These are phyloP conservation scores for Puccinia polysora DNA, from an alignment of 1,284 basidiomycete species.

Conservation along the genomic window DNA sequence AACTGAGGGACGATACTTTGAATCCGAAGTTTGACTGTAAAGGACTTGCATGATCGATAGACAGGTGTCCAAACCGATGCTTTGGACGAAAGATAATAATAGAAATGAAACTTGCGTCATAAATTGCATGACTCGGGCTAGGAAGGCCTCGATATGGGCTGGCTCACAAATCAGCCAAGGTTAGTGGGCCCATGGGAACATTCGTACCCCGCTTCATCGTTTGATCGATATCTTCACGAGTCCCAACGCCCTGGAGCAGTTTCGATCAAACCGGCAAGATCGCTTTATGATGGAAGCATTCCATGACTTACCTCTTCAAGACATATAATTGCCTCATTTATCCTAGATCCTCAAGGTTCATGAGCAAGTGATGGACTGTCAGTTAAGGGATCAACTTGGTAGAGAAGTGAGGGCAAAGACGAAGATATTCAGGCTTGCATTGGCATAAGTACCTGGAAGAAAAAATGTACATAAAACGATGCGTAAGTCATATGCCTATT, in stretches of 20 bases:
- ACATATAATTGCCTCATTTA: slow-evolving; percentile 44
- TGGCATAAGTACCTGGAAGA: slow-evolving; percentile 40
- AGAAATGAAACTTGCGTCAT: slow-evolving; percentile 45
- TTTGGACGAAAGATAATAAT: neutral
- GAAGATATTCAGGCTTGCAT: slow-evolving; percentile 21
- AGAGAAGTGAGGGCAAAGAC: neutral
- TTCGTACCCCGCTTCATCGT: slow-evolving; percentile 89
- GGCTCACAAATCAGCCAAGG: slow-evolving; percentile 65
- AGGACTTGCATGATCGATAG: slow-evolving; percentile 36
- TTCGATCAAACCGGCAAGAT: too few relatives aligned
- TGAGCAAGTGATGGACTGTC: too few relatives aligned
- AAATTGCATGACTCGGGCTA: too few relatives aligned
- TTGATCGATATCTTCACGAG: slow-evolving; percentile 89
- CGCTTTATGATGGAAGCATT: too few relatives aligned
- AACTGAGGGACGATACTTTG: slow-evolving; percentile 91
- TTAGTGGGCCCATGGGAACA: slow-evolving; percentile 76
- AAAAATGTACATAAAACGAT: neutral
- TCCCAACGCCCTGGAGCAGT: slow-evolving; percentile 85
- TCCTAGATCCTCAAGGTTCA: slow-evolving; percentile 5
- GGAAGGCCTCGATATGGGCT: too few relatives aligned
- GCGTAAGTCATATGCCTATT: neutral
- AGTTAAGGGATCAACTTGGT: neutral
- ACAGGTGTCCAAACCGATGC: slow-evolving; percentile 33
- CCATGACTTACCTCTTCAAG: slow-evolving; percentile 42
- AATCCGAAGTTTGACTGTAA: slow-evolving; percentile 73